Evolutionary conservation across 2,329 filamentous ascomycete species (phyloP).

Genomic region (Colletotrichum euphorbiae): DNA sequence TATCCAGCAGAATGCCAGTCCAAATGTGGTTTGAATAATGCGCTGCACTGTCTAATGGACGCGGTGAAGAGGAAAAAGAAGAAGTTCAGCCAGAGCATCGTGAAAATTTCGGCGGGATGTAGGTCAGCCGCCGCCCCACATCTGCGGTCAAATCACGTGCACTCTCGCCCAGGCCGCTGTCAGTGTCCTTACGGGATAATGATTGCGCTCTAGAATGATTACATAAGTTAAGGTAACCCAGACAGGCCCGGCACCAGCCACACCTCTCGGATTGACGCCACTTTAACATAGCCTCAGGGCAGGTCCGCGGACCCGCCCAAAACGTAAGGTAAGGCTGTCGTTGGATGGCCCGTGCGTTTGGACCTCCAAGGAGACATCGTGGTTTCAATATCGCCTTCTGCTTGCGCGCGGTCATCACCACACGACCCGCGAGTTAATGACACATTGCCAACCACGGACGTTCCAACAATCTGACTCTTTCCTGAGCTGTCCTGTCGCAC

Average conservation of each 20-base stretch:
- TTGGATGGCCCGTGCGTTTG: slow-evolving; percentile 30
- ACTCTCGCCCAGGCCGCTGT: not conserved
- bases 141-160: slow-evolving; percentile 33
- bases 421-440: slow-evolving; percentile 28
- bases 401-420: slow-evolving; percentile 16
- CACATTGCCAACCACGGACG: slow-evolving; percentile 2
- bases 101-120: slow-evolving; percentile 40
- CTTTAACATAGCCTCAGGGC: not conserved
- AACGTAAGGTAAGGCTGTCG: slow-evolving; percentile 22
- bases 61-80: slow-evolving; percentile 67
- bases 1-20: slow-evolving; percentile 75
- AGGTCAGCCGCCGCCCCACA: slow-evolving; percentile 23
- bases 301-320: slow-evolving; percentile 6
- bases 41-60: slow-evolving; percentile 89
- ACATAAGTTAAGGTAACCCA: not conserved
- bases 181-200: too few species aligned
- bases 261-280: not conserved
- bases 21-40: slow-evolving; percentile 70
- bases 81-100: slow-evolving; percentile 49
- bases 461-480: slow-evolving; percentile 8
- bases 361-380: slow-evolving; percentile 39
- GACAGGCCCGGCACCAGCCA: not conserved
- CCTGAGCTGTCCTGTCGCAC: slow-evolving; percentile 12
- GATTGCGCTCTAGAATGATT: not conserved
- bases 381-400: slow-evolving; percentile 39